Conservation (phyloP, 768 basidiomycete species). For the Suillus decipiens region DNA sequence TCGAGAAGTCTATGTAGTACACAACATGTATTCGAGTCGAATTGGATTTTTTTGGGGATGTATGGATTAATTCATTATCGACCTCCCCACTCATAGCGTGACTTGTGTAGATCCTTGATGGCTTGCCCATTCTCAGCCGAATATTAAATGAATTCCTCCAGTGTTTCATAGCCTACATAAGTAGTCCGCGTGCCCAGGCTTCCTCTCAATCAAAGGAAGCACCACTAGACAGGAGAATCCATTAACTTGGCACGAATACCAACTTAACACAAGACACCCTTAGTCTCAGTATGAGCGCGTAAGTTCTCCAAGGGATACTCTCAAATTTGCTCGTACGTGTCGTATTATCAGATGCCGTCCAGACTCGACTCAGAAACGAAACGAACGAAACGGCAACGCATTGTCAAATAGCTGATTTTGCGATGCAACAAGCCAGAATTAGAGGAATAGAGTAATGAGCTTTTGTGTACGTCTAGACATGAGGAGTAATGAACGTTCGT, state of each 20-base stretch:
- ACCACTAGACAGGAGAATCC: background rate
- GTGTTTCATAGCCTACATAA: background rate
- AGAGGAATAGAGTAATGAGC: background rate
- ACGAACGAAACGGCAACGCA: no score
- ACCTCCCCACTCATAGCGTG: background rate
- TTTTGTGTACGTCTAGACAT: background rate
- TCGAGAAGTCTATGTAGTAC: conserved; percentile 2
- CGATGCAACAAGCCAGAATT: background rate
- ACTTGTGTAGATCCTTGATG: background rate
- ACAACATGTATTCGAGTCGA: background rate
- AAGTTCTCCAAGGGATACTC: no score
- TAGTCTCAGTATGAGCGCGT: no score
- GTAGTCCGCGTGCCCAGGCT: background rate
- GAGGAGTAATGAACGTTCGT: background rate
- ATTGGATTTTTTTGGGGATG: background rate
- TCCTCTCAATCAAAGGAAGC: background rate
- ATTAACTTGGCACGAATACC: background rate
- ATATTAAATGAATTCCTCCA: no score
- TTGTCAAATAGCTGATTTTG: background rate
- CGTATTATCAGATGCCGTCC: no score
- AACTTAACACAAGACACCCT: no score
- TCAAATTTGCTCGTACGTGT: background rate
- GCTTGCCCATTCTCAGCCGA: no score
- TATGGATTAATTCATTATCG: background rate
- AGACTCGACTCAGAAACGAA: no score